A percentile compares a stretch with the other conserved stretches of the same genome.
These are phyloP conservation scores for Chlamydomonas asymmetrica DNA, from an alignment of 139 green algal genomes.

Conservation along the genomic window DNA sequence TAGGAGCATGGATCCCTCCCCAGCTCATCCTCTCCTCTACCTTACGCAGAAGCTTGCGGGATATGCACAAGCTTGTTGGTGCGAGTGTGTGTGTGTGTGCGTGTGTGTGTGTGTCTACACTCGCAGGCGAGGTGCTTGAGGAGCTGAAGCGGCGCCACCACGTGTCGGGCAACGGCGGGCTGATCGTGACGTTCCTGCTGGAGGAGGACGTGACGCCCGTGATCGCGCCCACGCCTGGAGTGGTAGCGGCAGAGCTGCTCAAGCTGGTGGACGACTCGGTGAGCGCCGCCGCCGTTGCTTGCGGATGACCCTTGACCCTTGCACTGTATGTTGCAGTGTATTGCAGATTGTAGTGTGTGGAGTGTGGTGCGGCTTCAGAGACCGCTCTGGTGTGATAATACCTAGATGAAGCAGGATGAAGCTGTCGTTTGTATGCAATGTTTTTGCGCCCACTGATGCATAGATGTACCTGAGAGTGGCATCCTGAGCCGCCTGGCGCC, in stretches of 20 bases:
- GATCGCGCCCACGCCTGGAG: not conserved
- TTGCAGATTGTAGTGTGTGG: not conserved
- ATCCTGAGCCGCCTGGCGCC: too few relatives aligned
- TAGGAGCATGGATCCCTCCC: too few relatives aligned
- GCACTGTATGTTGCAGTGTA: not conserved
- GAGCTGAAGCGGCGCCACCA: conserved; percentile 32
- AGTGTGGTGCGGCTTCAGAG: not conserved
- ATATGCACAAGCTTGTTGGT: too few relatives aligned
- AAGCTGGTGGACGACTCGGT: not conserved
- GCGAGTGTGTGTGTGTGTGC: too few relatives aligned
- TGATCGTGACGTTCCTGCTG: conserved; percentile 49
- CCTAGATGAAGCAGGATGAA: too few relatives aligned
- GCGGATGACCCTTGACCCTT: not conserved
- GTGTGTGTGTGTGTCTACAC: too few relatives aligned
- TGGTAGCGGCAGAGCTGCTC: not conserved
- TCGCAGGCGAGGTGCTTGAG: conserved; percentile 47
- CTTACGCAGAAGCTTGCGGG: too few relatives aligned
- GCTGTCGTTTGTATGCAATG: too few relatives aligned
- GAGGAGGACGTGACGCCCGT: conserved; percentile 25
- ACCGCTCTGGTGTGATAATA: too few relatives aligned
- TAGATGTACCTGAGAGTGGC: not conserved
- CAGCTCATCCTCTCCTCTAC: too few relatives aligned
- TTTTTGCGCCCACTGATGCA: too few relatives aligned
- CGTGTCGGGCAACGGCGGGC: conserved; percentile 38
- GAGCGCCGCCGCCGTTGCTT: not conserved